Conservation (phyloP, 1,284 basidiomycete species). For the Fomitiporia mediterranea region DNA sequence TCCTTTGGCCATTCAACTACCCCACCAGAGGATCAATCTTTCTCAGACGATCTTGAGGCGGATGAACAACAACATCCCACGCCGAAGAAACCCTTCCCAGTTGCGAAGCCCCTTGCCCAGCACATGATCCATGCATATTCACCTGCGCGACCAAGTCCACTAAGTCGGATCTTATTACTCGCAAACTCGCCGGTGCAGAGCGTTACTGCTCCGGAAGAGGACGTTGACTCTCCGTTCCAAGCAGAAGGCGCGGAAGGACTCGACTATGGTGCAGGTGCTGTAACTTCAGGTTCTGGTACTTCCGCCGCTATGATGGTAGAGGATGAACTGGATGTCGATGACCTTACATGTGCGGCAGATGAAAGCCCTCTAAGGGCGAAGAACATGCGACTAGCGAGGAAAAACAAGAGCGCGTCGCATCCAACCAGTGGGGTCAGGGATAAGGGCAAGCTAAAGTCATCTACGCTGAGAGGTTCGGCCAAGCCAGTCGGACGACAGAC, state of each 20-base stretch:
- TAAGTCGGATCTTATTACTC: slow-evolving; percentile 70
- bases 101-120: slow-evolving; percentile 61
- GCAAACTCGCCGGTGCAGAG: slow-evolving; percentile 46
- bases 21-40: neutral
- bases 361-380: slow-evolving; percentile 42
- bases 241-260: neutral
- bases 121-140: slow-evolving; percentile 76
- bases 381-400: slow-evolving; percentile 26
- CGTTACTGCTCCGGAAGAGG: slow-evolving; percentile 1
- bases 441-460: slow-evolving; percentile 22
- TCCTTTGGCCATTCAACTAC: neutral
- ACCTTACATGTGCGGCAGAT: slow-evolving; percentile 19
- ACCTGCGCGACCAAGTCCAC: slow-evolving; percentile 67
- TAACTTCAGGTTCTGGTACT: slow-evolving; percentile 17
- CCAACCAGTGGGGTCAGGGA: slow-evolving; percentile 25
- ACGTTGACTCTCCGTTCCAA: neutral
- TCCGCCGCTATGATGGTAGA: slow-evolving; percentile 11
- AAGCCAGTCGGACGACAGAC: neutral
- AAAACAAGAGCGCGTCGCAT: slow-evolving; percentile 2
- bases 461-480: slow-evolving; percentile 22
- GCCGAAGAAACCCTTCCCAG: slow-evolving; percentile 44
- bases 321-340: slow-evolving; percentile 18
- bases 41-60: neutral
- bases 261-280: slow-evolving; percentile 32
- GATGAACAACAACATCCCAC: neutral